These are phyloP conservation scores for Neospermospora avenae DNA, from an alignment of 2,329 filamentous ascomycete genomes.

Conservation along the genomic window DNA sequence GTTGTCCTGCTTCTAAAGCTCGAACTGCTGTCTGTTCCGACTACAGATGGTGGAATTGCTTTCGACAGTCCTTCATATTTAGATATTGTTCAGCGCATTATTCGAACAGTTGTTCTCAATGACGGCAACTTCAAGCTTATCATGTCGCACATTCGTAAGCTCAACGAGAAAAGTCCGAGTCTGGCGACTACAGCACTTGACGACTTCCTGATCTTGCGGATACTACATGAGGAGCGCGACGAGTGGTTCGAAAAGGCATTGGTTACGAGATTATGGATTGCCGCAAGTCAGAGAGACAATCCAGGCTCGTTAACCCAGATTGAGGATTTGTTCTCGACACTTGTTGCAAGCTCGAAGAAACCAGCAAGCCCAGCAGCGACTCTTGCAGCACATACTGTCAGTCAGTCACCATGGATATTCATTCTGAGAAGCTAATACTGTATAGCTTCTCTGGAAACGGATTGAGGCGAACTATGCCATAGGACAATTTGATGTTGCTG, in stretches of 20 bases:
- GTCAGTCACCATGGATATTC: constrained; percentile 27
- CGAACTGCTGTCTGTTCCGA: constrained; percentile 55
- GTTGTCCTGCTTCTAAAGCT: constrained; percentile 66
- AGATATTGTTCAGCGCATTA: constrained; percentile 57
- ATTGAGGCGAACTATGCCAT: constrained; percentile 58
- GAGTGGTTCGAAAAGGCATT: constrained; percentile 68
- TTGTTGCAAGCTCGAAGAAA: constrained; percentile 44
- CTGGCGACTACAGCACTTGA: constrained; percentile 54
- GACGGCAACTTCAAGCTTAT: constrained; percentile 63
- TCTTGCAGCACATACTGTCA: constrained; percentile 64
- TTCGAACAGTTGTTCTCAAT: constrained; percentile 56
- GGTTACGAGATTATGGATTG: constrained; percentile 66
- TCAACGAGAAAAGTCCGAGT: constrained; percentile 53
- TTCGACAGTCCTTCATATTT: constrained; percentile 50
- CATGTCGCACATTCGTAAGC: constrained; percentile 63
- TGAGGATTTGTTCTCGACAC: constrained; percentile 42
- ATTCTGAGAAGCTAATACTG: constrained; percentile 15
- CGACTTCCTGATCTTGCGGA: constrained; percentile 56
- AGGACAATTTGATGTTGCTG: constrained; percentile 51
- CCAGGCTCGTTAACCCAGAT: constrained; percentile 39
- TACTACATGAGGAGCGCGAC: constrained; percentile 47
- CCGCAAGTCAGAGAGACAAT: constrained; percentile 44
- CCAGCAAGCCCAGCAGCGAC: constrained; percentile 58
- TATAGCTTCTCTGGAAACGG: constrained; percentile 76
- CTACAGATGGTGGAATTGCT: constrained; percentile 36